phyloP scores from a whole-genome alignment of 768 basidiomycete species.

The Mycena epipterygia region DNA sequence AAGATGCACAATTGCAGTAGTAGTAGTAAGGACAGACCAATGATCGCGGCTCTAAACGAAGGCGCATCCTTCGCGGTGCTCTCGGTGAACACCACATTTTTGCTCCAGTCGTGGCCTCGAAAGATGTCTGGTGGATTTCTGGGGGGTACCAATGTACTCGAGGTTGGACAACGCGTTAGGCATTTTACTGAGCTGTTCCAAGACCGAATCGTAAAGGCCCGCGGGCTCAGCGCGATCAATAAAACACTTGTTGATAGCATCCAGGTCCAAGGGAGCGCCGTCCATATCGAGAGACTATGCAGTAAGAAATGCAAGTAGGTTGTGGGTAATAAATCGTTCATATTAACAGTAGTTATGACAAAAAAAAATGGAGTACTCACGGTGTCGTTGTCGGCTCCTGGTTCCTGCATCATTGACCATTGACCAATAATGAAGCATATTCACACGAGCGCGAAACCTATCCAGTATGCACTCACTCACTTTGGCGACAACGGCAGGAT shows the following conservation, averaged over 20 bases:
- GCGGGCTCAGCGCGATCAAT: slow-evolving; percentile 4
- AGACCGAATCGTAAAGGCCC: not conserved
- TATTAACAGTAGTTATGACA: not conserved
- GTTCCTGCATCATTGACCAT: too few relatives aligned
- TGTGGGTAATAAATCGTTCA: not conserved
- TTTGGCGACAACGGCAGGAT: too few relatives aligned
- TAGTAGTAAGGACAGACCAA: not conserved
- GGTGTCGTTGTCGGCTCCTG: too few relatives aligned
- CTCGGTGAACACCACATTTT: not conserved
- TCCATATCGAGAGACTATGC: too few relatives aligned
- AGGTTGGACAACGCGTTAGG: not conserved
- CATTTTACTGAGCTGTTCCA: not conserved
- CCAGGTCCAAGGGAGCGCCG: too few relatives aligned
- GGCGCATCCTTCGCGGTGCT: not conserved
- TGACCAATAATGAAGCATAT: too few relatives aligned
- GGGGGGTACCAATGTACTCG: slow-evolving; percentile 15
- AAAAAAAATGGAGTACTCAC: too few relatives aligned
- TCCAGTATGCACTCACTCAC: too few relatives aligned
- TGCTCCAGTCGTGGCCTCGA: not conserved
- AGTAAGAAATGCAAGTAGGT: too few relatives aligned
- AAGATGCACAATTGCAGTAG: not conserved
- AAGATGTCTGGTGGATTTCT: not conserved
- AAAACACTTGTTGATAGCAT: not conserved
- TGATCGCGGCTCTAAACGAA: not conserved
- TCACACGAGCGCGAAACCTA: too few relatives aligned